Evolutionary conservation across 345 rosid genomes (phyloP).

Genomic region (Hypericum perforatum): DNA sequence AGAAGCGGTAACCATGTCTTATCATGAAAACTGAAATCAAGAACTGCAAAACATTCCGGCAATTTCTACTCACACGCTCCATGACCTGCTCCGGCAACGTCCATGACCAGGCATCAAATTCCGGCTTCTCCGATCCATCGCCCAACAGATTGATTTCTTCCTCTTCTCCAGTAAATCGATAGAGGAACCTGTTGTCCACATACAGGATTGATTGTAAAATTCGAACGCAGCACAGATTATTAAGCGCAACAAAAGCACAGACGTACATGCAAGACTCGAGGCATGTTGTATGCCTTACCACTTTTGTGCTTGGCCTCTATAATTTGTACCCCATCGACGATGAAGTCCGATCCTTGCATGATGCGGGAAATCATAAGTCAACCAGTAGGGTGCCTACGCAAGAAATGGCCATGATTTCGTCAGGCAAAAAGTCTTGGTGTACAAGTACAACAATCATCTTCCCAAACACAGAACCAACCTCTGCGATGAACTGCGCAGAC

Average conservation of each 20-base stretch:
- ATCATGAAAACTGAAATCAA: no score
- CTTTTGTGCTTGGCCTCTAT: conserved; percentile 80
- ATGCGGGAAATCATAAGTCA: conserved; percentile 60
- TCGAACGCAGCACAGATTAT: no score
- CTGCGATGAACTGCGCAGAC: conserved; percentile 5
- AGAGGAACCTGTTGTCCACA: conserved; percentile 46
- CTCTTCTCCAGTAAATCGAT: conserved; percentile 59
- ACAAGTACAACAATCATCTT: no score
- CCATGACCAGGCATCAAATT: conserved; percentile 69
- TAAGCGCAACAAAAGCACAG: no score
- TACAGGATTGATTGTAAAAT: neutral
- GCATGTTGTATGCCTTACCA: conserved; percentile 30
- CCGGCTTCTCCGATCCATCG: conserved; percentile 60
- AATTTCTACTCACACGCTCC: conserved; percentile 36
- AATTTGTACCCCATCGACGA: conserved; percentile 50
- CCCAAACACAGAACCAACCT: neutral
- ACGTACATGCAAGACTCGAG: no score
- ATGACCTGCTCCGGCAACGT: conserved; percentile 49
- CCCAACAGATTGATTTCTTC: conserved; percentile 71
- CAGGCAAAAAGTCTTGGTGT: no score
- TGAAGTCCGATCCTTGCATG: conserved; percentile 37
- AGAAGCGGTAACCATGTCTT: no score
- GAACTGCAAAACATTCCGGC: neutral
- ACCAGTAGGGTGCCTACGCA: conserved; percentile 62
- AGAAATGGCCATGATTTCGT: conserved; percentile 6